phyloP scores from a whole-genome alignment of 192 early-diverging fungal genomes.

The Paraglomus brasilianum region DNA sequence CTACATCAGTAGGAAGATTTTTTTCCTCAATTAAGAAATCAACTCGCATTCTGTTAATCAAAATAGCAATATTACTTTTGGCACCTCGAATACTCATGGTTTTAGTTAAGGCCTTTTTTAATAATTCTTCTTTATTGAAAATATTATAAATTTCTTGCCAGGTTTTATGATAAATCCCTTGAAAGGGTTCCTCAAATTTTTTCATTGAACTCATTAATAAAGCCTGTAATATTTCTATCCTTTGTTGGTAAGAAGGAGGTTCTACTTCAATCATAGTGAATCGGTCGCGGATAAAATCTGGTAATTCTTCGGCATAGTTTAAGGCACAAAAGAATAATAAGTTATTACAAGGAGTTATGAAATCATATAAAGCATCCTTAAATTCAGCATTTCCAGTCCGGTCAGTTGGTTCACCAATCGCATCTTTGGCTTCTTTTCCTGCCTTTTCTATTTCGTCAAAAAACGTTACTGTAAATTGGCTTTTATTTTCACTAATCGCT shows the following conservation, averaged over 20 bases:
- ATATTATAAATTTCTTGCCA: constrained; percentile 10
- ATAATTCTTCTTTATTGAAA: background rate
- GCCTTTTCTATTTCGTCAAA: constrained; percentile 22
- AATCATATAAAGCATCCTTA: constrained; percentile 21
- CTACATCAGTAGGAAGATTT: background rate
- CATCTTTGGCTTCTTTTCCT: constrained; percentile 11
- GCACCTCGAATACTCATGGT: constrained; percentile 22
- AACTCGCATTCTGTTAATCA: constrained; percentile 11
- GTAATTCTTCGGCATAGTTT: constrained; percentile 18
- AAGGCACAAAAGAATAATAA: constrained; percentile 14
- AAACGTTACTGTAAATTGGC: constrained; percentile 1
- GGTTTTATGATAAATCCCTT: constrained; percentile 11
- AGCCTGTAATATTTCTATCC: constrained; percentile 17
- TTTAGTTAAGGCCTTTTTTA: constrained; percentile 24
- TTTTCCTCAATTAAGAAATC: constrained; percentile 3
- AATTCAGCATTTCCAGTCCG: background rate
- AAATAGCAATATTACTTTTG: constrained; percentile 20
- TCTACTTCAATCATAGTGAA: constrained; percentile 15
- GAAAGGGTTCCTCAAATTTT: constrained; percentile 12
- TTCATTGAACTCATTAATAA: background rate
- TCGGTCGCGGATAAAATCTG: constrained; percentile 7
- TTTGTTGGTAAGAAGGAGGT: constrained; percentile 20
- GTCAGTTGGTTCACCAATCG: constrained; percentile 20
- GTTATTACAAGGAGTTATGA: constrained; percentile 10
- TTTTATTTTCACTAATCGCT: constrained; percentile 6